A percentile compares a stretch with the other conserved stretches of the same genome.
phyloP scores from a whole-genome alignment of 2,329 filamentous ascomycete species.

The Microsporum canis region DNA sequence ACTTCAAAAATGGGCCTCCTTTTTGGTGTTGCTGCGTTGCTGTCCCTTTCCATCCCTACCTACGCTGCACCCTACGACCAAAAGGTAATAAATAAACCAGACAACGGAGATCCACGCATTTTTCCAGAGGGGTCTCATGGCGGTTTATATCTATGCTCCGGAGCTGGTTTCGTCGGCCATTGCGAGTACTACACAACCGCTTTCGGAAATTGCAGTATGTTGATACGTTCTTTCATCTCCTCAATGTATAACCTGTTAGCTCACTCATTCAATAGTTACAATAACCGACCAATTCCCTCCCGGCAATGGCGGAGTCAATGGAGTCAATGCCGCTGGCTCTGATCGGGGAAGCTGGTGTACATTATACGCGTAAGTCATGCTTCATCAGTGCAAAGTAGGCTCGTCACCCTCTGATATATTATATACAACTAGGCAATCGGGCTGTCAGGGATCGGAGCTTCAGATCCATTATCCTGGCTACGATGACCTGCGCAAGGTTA shows the following conservation, averaged over 20 bases:
- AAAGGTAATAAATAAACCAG: neutral
- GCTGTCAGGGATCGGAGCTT: constrained; percentile 3
- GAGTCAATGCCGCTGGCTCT: neutral
- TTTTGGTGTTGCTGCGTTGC: neutral
- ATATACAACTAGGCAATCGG: neutral
- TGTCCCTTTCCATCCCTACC: neutral
- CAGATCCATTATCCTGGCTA: constrained; percentile 6
- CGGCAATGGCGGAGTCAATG: neutral
- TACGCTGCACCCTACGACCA: neutral
- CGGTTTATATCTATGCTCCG: constrained; percentile 1
- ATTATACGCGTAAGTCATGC: neutral
- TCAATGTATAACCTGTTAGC: neutral
- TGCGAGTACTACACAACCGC: constrained; percentile 4
- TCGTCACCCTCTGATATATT: neutral
- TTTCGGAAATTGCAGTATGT: constrained; percentile 2
- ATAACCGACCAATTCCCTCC: constrained; percentile 4
- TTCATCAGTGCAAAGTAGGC: neutral
- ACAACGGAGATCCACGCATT: neutral
- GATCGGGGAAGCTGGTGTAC: constrained; percentile 4
- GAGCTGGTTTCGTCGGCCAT: constrained; percentile 3
- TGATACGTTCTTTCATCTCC: neutral
- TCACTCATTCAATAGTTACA: neutral
- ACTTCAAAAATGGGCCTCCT: neutral
- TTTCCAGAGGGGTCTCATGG: neutral
- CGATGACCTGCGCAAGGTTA: constrained; percentile 2